Evolutionary conservation across 139 green algal genomes (phyloP), one percentile per base, ranked within the genome.

Genomic region (Coelastrella sp.): DNA sequence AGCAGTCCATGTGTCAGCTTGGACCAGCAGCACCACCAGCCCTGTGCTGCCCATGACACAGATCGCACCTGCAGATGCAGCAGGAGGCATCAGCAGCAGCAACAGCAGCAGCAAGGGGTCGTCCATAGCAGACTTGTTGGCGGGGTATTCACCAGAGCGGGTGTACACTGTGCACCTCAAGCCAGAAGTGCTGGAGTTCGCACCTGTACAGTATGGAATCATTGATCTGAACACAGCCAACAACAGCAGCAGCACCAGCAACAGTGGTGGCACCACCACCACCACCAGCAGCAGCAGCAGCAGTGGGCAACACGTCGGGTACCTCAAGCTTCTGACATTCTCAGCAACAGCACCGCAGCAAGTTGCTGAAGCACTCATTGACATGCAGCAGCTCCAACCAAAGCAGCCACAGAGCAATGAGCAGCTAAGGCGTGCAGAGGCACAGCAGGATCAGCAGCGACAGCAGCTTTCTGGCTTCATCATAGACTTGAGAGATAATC

Each of bases 311-410:
- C 24, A 68, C 8, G 22, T 88, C 5, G 84, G 66, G 5, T 88
- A 88, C 84, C 84, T 88, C 49, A 88, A 88, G 56, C 20, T 88
- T 35, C 68, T 88, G 20, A 80, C 22, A 25, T 88, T 88, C 17
- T 81, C 68, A n/a, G 66, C 84, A 8, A 81, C 84, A 27, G 84
- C 84, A 7, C 84, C 84, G 0, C 68, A 88, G 20, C 35, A 70
- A 63, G 84, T 88, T 66, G 84, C 68, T 9, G 58, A 88, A 59
- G 84, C 84, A 10, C 49, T 88, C 19, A 59, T 88, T 1, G 73
- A 90, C 24, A 75, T 84, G 85, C 85, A 90, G 74, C 20, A 65
- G 92, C 49, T 80, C 12, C 24, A 80, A 58, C 24, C 87, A 97
- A 86, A 89, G 74, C 22, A 84, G 74, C 6, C 7, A 60, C 56